Evolutionary conservation across 2,329 filamentous ascomycete genomes (phyloP).

Genomic region (Madurella mycetomatis): DNA sequence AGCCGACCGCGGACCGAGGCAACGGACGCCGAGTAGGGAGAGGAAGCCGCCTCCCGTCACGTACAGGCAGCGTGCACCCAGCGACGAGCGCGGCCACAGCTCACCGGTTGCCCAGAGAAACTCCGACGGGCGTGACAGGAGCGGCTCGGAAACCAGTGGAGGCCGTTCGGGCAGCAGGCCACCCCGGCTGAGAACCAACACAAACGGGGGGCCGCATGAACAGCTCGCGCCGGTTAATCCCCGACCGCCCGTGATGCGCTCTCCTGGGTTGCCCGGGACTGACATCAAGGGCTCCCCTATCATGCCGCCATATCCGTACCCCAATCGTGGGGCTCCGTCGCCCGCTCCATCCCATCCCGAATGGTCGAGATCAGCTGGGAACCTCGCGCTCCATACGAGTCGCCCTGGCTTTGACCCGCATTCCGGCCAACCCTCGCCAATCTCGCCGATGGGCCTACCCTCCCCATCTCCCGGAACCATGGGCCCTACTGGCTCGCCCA

Average conservation of each 20-base stretch:
- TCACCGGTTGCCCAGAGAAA: conserved; percentile 28
- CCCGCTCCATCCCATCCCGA: conserved; percentile 25
- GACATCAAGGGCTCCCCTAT: conserved; percentile 46
- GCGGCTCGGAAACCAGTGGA: conserved; percentile 53
- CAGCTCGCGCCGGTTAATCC: conserved; percentile 29
- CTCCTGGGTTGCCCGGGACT: conserved; percentile 45
- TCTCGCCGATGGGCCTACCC: conserved; percentile 38
- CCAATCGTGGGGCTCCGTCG: conserved; percentile 26
- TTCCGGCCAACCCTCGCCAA: conserved; percentile 41
- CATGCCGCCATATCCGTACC: conserved; percentile 42
- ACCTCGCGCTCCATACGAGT: conserved; percentile 32
- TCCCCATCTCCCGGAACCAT: conserved; percentile 32
- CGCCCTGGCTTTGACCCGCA: conserved; percentile 32
- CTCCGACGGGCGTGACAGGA: conserved; percentile 47
- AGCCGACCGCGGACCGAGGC: conserved; percentile 18
- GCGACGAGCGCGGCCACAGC: conserved; percentile 38
- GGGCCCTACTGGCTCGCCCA: conserved; percentile 26
- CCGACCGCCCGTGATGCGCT: conserved; percentile 36
- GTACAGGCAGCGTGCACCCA: conserved; percentile 42
- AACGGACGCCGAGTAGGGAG: conserved; percentile 42
- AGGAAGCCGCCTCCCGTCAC: conserved; percentile 41
- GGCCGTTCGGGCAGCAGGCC: conserved; percentile 38
- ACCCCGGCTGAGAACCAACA: conserved; percentile 35
- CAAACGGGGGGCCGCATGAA: conserved; percentile 34
- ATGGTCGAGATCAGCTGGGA: conserved; percentile 30